Evolutionary conservation across 176 grass and related monocot species (phyloP), one percentile per base, ranked within the genome.

Genomic region (Cenchrus purpureus): DNA sequence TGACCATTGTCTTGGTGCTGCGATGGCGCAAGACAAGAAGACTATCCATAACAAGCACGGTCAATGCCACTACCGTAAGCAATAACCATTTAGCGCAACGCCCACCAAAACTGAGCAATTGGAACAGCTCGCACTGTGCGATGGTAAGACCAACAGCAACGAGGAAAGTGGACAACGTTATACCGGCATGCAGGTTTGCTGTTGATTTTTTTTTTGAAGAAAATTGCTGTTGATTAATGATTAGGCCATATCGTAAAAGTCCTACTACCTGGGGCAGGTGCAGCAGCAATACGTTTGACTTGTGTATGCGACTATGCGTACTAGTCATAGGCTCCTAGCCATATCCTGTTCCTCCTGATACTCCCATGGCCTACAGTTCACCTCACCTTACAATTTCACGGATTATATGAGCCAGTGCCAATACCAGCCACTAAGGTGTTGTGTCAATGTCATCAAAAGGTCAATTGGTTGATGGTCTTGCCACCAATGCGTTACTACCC

Each of bases 241-340:
- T 4, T 80, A 89, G 70, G 71, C 15, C 88, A 11, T 85, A 71
- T 81, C 87, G 37, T n/a, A 44, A 73, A 67, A 84, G 74, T 31
- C 29, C 44, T 89, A 52, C 11, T 46, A 51, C 42, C 61, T 65
- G 63, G 20, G 31, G 12, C 49, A n/a, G 37, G 7, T 17, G 45
- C 20, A 80, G 69, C 40, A 44, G 43, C 69, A 53, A 42, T 17
- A 4, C 58, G 54, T 46, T 88, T 72, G 66, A 79, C 74, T 22
- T 63, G 8, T 59, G 1, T 76, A 10, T 19, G 16, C 37, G 22
- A 25, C 22, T 25, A 25, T 25, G 22, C 22, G 7, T 71, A 25
- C 12, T 43, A n/a, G 56, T 71, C 49, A 72, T 12, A 40, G 37
- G 37, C 37, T 40, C 37, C 37, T 40, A 40, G 1, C 2, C 13